Conservation (phyloP, 495 filamentous ascomycete species). For the Lasiosphaeria hispida region DNA sequence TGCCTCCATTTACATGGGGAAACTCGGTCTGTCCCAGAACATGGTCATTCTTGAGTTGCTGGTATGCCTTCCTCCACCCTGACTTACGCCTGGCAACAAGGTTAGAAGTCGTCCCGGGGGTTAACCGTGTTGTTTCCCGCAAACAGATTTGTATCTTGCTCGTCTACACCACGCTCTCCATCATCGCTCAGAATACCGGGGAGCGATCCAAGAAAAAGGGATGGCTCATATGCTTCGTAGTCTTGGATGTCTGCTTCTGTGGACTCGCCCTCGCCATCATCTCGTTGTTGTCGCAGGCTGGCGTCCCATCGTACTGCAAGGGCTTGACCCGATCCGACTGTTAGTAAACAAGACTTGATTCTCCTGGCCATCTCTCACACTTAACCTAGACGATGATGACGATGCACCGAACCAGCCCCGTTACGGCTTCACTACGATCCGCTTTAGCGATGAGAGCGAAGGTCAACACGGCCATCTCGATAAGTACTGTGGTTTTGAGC, state of each 20-base stretch:
- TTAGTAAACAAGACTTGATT: conserved; percentile 7
- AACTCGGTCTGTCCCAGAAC: conserved; percentile 24
- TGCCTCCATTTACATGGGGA: conserved; percentile 26
- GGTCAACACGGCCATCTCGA: conserved; percentile 30
- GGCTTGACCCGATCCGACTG: conserved; percentile 31
- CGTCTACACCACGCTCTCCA: conserved; percentile 34
- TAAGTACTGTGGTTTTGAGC: conserved; percentile 35
- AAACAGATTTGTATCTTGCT: conserved; percentile 30
- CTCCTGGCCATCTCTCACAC: background rate
- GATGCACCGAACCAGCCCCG: conserved; percentile 9
- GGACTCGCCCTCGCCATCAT: conserved; percentile 32
- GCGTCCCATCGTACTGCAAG: conserved; percentile 36
- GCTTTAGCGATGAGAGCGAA: conserved; percentile 28
- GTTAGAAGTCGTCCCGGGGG: no score
- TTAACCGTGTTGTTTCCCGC: no score
- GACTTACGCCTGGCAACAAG: no score
- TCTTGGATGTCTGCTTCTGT: conserved; percentile 30
- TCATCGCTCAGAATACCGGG: conserved; percentile 32
- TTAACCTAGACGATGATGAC: conserved; percentile 7
- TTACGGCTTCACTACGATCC: conserved; percentile 19
- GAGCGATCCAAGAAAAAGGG: conserved; percentile 22
- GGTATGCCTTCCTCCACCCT: conserved; percentile 24
- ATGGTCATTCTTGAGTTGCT: conserved; percentile 37
- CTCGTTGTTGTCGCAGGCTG: conserved; percentile 30
- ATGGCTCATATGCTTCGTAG: conserved; percentile 27